Evolutionary conservation across 2,329 filamentous ascomycete species (phyloP).

Genomic region (Colletotrichum zoysiae): DNA sequence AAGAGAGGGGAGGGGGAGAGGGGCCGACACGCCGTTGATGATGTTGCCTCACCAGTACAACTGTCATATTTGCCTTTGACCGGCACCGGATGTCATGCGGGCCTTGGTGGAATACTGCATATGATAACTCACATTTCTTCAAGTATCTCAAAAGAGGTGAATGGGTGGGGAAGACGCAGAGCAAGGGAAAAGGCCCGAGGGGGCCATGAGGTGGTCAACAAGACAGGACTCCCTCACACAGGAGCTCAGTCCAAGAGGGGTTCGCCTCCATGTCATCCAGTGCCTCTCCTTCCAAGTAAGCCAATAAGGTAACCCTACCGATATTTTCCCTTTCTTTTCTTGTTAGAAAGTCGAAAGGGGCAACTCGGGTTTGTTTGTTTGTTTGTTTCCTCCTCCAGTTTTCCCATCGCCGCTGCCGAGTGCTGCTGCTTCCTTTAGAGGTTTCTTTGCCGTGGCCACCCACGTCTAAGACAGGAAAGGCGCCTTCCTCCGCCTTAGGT

Average conservation of each 20-base stretch:
- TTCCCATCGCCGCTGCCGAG: background rate
- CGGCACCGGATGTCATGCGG: background rate
- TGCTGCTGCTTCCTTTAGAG: background rate
- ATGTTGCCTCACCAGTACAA: background rate
- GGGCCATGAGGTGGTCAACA: background rate
- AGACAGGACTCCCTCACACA: background rate
- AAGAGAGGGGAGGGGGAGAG: background rate
- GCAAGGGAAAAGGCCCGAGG: background rate
- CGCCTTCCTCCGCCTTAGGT: background rate
- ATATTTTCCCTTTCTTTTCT: background rate
- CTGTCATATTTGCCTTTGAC: conserved; percentile 9
- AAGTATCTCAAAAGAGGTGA: background rate
- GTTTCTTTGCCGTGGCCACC: background rate
- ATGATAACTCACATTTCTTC: conserved; percentile 20
- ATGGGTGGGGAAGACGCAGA: background rate
- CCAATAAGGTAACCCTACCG: background rate
- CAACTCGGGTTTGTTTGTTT: background rate
- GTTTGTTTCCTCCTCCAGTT: background rate
- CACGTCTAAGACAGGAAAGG: conserved; percentile 9
- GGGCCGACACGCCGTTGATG: background rate
- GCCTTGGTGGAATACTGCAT: conserved; percentile 23
- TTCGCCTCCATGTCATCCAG: background rate
- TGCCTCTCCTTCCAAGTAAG: background rate
- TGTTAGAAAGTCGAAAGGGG: background rate
- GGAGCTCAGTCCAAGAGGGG: background rate